A percentile compares a stretch with the other conserved stretches of the same genome.
These are phyloP conservation scores for Amanita thiersii DNA, from an alignment of 768 basidiomycete genomes.

Conservation along the genomic window DNA sequence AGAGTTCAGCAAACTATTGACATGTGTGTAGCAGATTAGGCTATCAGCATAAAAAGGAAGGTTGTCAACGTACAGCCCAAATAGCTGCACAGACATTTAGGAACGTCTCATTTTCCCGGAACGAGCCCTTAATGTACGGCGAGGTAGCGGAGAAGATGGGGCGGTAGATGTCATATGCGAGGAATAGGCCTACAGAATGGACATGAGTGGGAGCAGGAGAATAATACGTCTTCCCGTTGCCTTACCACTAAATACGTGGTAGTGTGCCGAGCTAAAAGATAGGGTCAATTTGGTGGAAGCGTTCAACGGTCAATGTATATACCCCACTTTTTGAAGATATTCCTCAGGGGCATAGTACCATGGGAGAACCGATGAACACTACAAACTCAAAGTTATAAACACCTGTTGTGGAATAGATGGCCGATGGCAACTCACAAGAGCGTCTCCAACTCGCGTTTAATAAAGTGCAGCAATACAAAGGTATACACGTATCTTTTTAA, in stretches of 20 bases:
- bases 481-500: slow-evolving; percentile 48
- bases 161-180: slow-evolving; percentile 77
- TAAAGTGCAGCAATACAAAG: slow-evolving; percentile 79
- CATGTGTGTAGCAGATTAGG: slow-evolving; percentile 4
- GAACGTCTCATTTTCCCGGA: slow-evolving; percentile 59
- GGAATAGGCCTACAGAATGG: slow-evolving; percentile 46
- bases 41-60: neutral
- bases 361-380: slow-evolving; percentile 95
- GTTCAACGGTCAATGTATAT: slow-evolving; percentile 11
- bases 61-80: slow-evolving; percentile 69
- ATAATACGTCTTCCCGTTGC: neutral
- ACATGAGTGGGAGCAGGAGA: neutral
- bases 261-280: slow-evolving; percentile 70
- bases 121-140: slow-evolving; percentile 51
- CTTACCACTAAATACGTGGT: slow-evolving; percentile 69
- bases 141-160: slow-evolving; percentile 66
- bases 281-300: neutral
- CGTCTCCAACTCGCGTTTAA: slow-evolving; percentile 90
- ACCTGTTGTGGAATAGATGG: neutral
- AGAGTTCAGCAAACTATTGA: slow-evolving; percentile 72
- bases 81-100: slow-evolving; percentile 56
- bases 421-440: slow-evolving; percentile 52
- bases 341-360: slow-evolving; percentile 82
- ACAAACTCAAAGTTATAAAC: slow-evolving; percentile 3
- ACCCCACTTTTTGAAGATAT: slow-evolving; percentile 82